Conservation (phyloP, 2,329 filamentous ascomycete genomes). For the Sporothrix phasma region DNA sequence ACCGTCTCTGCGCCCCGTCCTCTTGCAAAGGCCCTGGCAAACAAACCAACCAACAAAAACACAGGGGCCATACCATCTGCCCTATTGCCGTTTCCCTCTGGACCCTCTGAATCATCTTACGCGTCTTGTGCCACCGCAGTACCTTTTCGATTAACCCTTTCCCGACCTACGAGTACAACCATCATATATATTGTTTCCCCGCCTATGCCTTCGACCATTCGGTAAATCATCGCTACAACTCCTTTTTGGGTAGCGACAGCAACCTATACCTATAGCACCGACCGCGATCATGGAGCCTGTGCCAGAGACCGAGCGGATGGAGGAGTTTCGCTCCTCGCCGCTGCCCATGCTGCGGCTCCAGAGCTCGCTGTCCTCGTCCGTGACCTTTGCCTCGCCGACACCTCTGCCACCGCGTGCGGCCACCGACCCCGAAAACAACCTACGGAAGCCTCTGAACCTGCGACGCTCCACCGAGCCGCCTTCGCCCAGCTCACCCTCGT, state of each 20-base stretch:
- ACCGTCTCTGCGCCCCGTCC: background rate
- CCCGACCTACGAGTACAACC: no score
- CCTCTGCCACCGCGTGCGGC: slow-evolving; percentile 16
- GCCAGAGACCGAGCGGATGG: slow-evolving; percentile 58
- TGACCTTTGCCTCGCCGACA: slow-evolving; percentile 30
- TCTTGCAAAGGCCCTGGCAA: background rate
- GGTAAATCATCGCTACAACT: background rate
- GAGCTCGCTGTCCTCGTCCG: slow-evolving; percentile 28
- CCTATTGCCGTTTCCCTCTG: background rate
- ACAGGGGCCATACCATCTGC: no score
- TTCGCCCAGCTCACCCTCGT: slow-evolving; percentile 43
- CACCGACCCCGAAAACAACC: slow-evolving; percentile 13
- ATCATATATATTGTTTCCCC: background rate
- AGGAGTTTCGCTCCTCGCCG: slow-evolving; percentile 52
- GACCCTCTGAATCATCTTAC: background rate
- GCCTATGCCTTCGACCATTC: background rate
- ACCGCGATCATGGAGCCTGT: slow-evolving; percentile 50
- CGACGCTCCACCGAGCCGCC: slow-evolving; percentile 51
- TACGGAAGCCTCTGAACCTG: slow-evolving; percentile 41
- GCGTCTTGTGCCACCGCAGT: background rate
- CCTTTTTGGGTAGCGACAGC: background rate
- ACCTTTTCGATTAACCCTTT: background rate
- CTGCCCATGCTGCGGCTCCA: slow-evolving; percentile 44
- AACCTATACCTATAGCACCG: background rate
- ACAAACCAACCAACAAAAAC: background rate